These are phyloP conservation scores for Ganoderma lucidum DNA, from an alignment of 1,284 basidiomycete species.

Conservation along the genomic window DNA sequence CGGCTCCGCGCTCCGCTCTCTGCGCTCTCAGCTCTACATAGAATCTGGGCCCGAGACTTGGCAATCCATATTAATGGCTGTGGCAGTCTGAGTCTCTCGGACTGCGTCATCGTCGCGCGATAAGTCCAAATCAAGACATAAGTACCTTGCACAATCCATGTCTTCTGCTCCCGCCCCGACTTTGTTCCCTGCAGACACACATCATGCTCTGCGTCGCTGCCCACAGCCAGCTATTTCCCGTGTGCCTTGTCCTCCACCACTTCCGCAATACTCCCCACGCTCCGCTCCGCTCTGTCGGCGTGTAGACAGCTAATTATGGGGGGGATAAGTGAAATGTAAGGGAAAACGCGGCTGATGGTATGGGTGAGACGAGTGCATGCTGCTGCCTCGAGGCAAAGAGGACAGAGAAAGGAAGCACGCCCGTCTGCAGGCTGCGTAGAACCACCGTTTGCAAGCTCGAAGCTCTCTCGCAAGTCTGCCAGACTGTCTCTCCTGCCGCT, in stretches of 20 bases:
- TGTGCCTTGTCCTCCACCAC: not conserved
- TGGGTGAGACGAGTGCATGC: constrained; percentile 36
- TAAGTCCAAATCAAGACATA: constrained; percentile 27
- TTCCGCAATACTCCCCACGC: not conserved
- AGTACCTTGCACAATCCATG: constrained; percentile 16
- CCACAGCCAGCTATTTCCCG: not conserved
- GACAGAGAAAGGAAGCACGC: constrained; percentile 43
- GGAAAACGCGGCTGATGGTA: constrained; percentile 20
- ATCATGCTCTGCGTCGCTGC: not conserved
- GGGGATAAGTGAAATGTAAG: constrained; percentile 29
- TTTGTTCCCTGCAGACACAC: constrained; percentile 14
- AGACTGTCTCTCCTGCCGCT: constrained; percentile 32
- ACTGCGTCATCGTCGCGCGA: constrained; percentile 29
- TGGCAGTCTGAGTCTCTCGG: not conserved
- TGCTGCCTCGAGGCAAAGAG: constrained; percentile 45
- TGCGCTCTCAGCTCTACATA: no score
- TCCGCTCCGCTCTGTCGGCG: not conserved
- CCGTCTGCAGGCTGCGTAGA: constrained; percentile 35
- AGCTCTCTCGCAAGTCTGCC: constrained; percentile 33
- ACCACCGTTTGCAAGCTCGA: constrained; percentile 36
- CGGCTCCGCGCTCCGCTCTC: not conserved
- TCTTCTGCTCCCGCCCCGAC: constrained; percentile 14
- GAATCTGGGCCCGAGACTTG: constrained; percentile 13
- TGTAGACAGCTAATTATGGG: not conserved
- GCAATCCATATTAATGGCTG: not conserved